These are phyloP conservation scores for Saccharomyces pastorianus DNA, from an alignment of 1,139 yeast species.

Conservation along the genomic window DNA sequence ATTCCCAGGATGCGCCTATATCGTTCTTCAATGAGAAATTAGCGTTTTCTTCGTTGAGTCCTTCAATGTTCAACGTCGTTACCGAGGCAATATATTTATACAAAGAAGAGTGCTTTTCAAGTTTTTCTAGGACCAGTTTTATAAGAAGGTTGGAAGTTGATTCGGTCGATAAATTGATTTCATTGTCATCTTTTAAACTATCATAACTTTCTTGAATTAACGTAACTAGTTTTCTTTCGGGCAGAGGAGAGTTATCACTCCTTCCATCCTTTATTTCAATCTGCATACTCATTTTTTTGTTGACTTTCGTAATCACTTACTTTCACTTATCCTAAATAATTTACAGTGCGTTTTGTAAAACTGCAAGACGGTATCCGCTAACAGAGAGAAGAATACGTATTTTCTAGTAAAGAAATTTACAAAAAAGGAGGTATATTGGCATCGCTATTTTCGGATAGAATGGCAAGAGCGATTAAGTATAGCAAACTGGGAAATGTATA, in stretches of 20 bases:
- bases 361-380: not conserved
- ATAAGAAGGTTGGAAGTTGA: slow-evolving; percentile 9
- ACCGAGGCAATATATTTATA: slow-evolving; percentile 33
- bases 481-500: not conserved
- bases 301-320: not conserved
- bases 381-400: not conserved
- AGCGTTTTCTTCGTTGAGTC: slow-evolving; percentile 8
- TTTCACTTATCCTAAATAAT: not conserved
- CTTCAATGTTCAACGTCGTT: slow-evolving; percentile 14
- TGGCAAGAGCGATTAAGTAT: not conserved
- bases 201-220: slow-evolving; percentile 8
- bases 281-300: not conserved
- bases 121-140: slow-evolving; percentile 16
- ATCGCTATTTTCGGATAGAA: not conserved
- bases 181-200: not conserved
- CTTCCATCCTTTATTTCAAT: slow-evolving; percentile 9
- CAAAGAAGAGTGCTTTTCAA: slow-evolving; percentile 32
- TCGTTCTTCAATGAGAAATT: slow-evolving; percentile 24
- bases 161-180: slow-evolving; percentile 3
- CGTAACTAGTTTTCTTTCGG: slow-evolving; percentile 10
- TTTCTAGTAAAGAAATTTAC: not conserved
- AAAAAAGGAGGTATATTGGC: not conserved
- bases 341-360: not conserved
- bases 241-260: slow-evolving; percentile 13
- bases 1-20: slow-evolving; percentile 37